A percentile compares a stretch with the other conserved stretches of the same genome.
Conservation (phyloP, 2,329 filamentous ascomycete genomes). For the Aureobasidium melanogenum region DNA sequence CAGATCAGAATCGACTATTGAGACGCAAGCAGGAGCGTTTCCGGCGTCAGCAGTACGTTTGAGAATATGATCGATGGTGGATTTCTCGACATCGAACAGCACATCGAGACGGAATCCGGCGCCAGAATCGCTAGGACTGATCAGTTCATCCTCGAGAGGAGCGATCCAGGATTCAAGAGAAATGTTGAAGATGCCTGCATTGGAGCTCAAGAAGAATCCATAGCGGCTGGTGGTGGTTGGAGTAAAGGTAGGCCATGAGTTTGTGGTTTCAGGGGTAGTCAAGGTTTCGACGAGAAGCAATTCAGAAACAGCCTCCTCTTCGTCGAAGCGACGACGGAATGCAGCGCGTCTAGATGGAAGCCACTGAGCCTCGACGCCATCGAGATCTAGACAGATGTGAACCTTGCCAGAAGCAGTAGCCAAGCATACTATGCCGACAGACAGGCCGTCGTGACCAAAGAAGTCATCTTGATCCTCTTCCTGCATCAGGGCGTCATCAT, state of each 20-base stretch:
- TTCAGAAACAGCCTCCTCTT: slow-evolving; percentile 18
- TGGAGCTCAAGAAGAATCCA: slow-evolving; percentile 49
- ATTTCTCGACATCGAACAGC: slow-evolving; percentile 44
- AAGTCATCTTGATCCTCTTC: slow-evolving; percentile 44
- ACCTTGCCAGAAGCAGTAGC: slow-evolving; percentile 47
- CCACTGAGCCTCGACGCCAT: slow-evolving; percentile 56
- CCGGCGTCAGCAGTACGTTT: slow-evolving; percentile 21
- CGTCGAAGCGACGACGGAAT: slow-evolving; percentile 14
- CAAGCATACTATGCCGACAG: slow-evolving; percentile 49
- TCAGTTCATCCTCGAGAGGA: slow-evolving; percentile 48
- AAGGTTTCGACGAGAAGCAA: slow-evolving; percentile 35
- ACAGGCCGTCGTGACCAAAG: slow-evolving; percentile 39
- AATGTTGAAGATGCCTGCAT: slow-evolving; percentile 45
- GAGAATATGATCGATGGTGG: slow-evolving; percentile 41
- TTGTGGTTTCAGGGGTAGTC: slow-evolving; percentile 16
- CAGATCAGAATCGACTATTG: slow-evolving; percentile 47
- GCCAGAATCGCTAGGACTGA: slow-evolving; percentile 41
- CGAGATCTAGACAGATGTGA: slow-evolving; percentile 51
- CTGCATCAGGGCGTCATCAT: slow-evolving; percentile 43
- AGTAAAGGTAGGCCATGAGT: slow-evolving; percentile 47
- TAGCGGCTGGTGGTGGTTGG: slow-evolving; percentile 43
- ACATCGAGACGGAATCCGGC: slow-evolving; percentile 48
- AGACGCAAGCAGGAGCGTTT: slow-evolving; percentile 33
- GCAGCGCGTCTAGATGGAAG: slow-evolving; percentile 35
- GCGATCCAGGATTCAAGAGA: slow-evolving; percentile 49